These are phyloP conservation scores for Clitopilus passeckerianus DNA, from an alignment of 768 basidiomycete genomes.

Conservation along the genomic window DNA sequence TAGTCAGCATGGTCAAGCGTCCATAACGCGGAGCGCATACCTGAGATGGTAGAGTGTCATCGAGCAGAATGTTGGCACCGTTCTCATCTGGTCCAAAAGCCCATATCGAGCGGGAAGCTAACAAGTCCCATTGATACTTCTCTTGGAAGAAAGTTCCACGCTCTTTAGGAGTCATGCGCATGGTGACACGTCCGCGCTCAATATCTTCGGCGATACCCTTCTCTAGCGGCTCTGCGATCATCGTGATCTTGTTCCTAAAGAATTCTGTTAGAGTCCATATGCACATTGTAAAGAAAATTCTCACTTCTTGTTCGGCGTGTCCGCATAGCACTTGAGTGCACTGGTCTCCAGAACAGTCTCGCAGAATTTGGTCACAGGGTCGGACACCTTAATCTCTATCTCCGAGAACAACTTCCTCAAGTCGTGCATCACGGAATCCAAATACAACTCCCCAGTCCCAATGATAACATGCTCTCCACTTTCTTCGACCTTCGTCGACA, in stretches of 20 bases:
- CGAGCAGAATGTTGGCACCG: constrained; percentile 89
- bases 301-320: constrained; percentile 98
- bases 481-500: constrained; percentile 95
- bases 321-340: constrained; percentile 97
- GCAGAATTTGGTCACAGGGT: constrained; percentile 97
- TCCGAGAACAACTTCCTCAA: constrained; percentile 88
- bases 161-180: constrained; percentile 94
- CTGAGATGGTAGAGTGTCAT: constrained; percentile 95
- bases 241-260: constrained; percentile 90
- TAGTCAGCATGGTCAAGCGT: neutral
- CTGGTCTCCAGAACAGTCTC: constrained; percentile 98
- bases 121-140: constrained; percentile 96
- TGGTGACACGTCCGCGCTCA: constrained; percentile 87
- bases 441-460: constrained; percentile 94
- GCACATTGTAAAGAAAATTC: constrained; percentile 19
- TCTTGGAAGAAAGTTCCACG: constrained; percentile 94
- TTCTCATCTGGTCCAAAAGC: constrained; percentile 97
- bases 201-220: constrained; percentile 95
- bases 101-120: constrained; percentile 98
- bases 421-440: constrained; percentile 98
- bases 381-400: constrained; percentile 99
- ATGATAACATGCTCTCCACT: constrained; percentile 96
- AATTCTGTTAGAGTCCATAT: constrained; percentile 7
- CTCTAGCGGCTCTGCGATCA: constrained; percentile 98
- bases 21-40: constrained; percentile 29